Base-by-base conservation (phyloP, 495 filamentous ascomycete species). In the Penicillium nucicola region DNA sequence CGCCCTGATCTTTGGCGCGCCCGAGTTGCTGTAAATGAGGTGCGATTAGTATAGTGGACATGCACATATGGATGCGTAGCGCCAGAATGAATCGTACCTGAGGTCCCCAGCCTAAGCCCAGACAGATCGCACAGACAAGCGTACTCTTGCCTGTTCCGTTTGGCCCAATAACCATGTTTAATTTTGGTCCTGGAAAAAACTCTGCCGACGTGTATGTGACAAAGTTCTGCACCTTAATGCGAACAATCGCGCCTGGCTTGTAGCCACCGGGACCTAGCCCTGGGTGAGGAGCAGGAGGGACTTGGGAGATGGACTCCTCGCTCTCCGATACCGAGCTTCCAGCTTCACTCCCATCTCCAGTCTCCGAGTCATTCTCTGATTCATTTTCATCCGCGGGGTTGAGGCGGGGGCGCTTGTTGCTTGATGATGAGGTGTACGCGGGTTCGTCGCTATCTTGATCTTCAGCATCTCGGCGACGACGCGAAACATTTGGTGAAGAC, bases 111-210 rank as follows among this genome's bases (percentile, higher is more conserved):
- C 93, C 93, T 23, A 99, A 70, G 6, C 93, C 93, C 11, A 99
- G 69, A 69, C 95, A 97, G 53, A 99, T 95, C 22, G 95, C 93
- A 69, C 93, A 97, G 23, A 99, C 93, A 25, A 99, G 80, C 0
- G 95, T 96, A 75, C 91, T 96, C 66, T 99, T 99, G 37, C 93
- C 93, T 0, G 93, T 97, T 37, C 93, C 93, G 62, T 99, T 99
- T 8, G 93, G 93, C 0, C 93, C 93, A 57, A 99, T 97, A 48
- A 99, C 84, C 95, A 99, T 97, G 64, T 99, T 99, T 58, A 99
- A 65, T 57, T 87, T 93, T 11, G 95, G 92, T 0, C 93, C 93
- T 4, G 89, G 90, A 42, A 82, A 81, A 67, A 97, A 96, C 55
- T 93, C 89, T 42, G 89, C 92, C 23, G 85, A 81, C 12, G 84